Percentiles rank a stretch among this genome's conserved stretches.
Evolutionary conservation across 129 eudicot species (phyloP).

Genomic region (Cynara cardunculus): DNA sequence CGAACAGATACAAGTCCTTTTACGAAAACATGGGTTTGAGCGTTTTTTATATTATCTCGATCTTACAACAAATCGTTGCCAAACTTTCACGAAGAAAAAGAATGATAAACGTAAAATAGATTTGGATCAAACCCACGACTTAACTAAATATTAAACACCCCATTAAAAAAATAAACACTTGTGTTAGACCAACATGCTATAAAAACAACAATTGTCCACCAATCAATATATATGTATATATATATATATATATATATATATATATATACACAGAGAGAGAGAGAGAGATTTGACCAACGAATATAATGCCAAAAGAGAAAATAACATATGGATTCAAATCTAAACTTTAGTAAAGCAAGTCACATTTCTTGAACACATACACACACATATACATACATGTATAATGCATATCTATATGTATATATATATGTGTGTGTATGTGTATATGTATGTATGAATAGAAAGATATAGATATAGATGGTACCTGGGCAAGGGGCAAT

Average conservation of each 20-base stretch:
- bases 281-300: neutral
- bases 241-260: too few relatives aligned
- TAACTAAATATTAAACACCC: too few relatives aligned
- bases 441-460: neutral
- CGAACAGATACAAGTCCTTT: neutral
- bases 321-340: neutral
- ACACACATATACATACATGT: neutral
- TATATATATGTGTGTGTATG: neutral
- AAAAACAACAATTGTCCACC: neutral
- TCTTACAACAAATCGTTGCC: neutral
- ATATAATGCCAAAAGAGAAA: neutral
- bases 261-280: neutral
- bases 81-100: neutral
- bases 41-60: neutral
- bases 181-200: neutral
- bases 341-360: neutral
- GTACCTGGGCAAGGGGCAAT: conserved; percentile 53
- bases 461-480: neutral
- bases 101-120: too few relatives aligned
- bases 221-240: neutral
- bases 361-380: neutral
- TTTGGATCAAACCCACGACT: too few relatives aligned
- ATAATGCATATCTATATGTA: neutral
- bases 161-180: neutral
- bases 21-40: too few relatives aligned